Conservation (phyloP, 2,329 filamentous ascomycete genomes). For the Akanthomyces muscarius region DNA sequence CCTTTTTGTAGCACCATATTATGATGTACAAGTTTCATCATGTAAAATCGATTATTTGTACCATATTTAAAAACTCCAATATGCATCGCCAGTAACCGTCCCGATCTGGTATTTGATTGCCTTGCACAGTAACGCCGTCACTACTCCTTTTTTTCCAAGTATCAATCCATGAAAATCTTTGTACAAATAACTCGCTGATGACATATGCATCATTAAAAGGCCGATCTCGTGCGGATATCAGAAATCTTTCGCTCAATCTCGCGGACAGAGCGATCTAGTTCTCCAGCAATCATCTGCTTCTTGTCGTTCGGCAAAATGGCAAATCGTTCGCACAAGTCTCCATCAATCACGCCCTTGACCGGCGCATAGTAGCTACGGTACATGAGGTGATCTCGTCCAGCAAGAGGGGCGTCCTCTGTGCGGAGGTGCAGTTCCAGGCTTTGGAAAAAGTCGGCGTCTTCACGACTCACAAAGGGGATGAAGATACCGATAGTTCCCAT, state of each 20-base stretch:
- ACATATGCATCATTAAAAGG: conserved; percentile 43
- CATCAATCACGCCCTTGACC: conserved; percentile 94
- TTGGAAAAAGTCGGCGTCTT: conserved; percentile 98
- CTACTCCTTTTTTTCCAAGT: conserved; percentile 21
- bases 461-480: conserved; percentile 84
- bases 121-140: conserved; percentile 32
- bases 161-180: conserved; percentile 25
- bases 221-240: conserved; percentile 56
- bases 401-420: conserved; percentile 79
- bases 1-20: neutral
- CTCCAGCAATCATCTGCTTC: conserved; percentile 91
- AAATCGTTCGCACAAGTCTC: conserved; percentile 92
- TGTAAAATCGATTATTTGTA: conserved; percentile 23
- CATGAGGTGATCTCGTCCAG: conserved; percentile 90
- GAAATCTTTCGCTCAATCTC: conserved; percentile 92
- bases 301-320: conserved; percentile 78
- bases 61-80: conserved; percentile 21
- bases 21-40: neutral
- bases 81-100: conserved; percentile 19
- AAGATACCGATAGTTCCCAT: conserved; percentile 93
- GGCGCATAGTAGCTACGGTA: conserved; percentile 95
- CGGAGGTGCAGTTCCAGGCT: conserved; percentile 85
- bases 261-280: conserved; percentile 82
- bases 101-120: conserved; percentile 10
- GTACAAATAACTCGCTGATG: conserved; percentile 21